These are phyloP conservation scores for Penicillium aurantiogriseum DNA, from an alignment of 2,329 filamentous ascomycete genomes.

Conservation along the genomic window DNA sequence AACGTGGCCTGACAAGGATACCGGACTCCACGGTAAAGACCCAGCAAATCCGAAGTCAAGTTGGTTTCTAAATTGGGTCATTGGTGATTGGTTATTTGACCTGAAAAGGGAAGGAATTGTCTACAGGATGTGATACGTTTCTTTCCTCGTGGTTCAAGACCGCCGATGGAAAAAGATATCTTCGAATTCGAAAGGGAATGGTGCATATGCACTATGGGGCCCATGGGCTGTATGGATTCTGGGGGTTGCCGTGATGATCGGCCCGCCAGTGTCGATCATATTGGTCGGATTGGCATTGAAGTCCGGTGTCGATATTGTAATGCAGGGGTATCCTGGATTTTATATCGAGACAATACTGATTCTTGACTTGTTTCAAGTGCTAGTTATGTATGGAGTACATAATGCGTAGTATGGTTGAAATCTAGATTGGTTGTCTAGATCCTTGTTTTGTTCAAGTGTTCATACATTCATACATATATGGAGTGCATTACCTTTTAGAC, in stretches of 20 bases:
- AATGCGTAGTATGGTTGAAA: background rate
- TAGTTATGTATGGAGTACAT: background rate
- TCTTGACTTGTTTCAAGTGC: background rate
- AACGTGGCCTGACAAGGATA: conserved; percentile 3
- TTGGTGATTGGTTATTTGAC: too few relatives aligned
- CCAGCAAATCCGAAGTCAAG: conserved; percentile 1
- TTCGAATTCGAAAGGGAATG: background rate
- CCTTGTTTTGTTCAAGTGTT: background rate
- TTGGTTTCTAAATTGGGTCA: background rate
- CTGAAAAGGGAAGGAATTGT: background rate
- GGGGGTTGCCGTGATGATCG: conserved; percentile 1
- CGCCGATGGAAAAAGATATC: background rate
- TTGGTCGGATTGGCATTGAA: background rate
- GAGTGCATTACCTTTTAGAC: background rate
- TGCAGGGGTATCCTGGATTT: background rate
- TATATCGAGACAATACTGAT: background rate
- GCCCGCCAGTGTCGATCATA: conserved; percentile 5
- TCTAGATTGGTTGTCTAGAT: background rate
- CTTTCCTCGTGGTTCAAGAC: background rate
- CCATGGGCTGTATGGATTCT: background rate
- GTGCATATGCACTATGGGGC: background rate
- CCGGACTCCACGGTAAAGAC: background rate
- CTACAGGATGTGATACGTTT: background rate
- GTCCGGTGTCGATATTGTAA: too few relatives aligned
- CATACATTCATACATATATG: background rate